These are phyloP conservation scores for Hirsutella thompsonii DNA, from an alignment of 2,329 filamentous ascomycete species.

Conservation along the genomic window DNA sequence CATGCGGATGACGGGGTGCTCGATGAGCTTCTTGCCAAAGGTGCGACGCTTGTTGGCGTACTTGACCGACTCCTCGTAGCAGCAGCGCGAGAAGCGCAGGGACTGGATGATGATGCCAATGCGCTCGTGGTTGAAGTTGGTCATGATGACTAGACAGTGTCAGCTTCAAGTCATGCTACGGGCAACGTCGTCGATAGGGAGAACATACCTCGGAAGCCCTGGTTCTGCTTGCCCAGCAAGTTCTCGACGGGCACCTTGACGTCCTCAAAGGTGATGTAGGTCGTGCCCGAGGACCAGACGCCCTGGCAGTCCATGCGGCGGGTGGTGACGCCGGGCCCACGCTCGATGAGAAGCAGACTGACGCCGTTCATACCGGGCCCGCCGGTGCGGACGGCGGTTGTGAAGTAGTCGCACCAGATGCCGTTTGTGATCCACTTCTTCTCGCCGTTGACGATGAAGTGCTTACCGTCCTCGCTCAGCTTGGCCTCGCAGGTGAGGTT, in stretches of 20 bases:
- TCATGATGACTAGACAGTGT: slow-evolving; percentile 66
- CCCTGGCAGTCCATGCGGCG: slow-evolving; percentile 97
- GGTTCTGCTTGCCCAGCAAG: slow-evolving; percentile 92
- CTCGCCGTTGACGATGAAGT: slow-evolving; percentile 98
- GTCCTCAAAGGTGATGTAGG: slow-evolving; percentile 96
- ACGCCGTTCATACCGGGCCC: slow-evolving; percentile 86
- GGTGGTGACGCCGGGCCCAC: slow-evolving; percentile 77
- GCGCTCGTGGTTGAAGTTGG: slow-evolving; percentile 98
- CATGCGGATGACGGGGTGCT: slow-evolving; percentile 93
- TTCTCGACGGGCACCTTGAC: slow-evolving; percentile 99
- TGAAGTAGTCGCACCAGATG: slow-evolving; percentile 95
- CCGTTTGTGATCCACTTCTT: slow-evolving; percentile 99
- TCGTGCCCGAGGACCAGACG: slow-evolving; percentile 89
- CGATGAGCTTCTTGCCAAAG: slow-evolving; percentile 91
- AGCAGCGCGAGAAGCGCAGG: slow-evolving; percentile 87
- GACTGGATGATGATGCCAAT: slow-evolving; percentile 98
- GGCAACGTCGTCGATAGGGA: slow-evolving; percentile 16
- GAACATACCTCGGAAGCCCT: slow-evolving; percentile 61
- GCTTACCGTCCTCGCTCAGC: slow-evolving; percentile 87
- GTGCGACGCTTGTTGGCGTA: slow-evolving; percentile 96
- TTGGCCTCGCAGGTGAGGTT: slow-evolving; percentile 94
- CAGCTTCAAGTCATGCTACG: slow-evolving; percentile 18
- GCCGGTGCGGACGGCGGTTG: slow-evolving; percentile 85
- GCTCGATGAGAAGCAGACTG: slow-evolving; percentile 83
- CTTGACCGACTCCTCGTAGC: slow-evolving; percentile 92